phyloP scores from a whole-genome alignment of 2,329 filamentous ascomycete genomes.

The Ophiobolus disseminans region DNA sequence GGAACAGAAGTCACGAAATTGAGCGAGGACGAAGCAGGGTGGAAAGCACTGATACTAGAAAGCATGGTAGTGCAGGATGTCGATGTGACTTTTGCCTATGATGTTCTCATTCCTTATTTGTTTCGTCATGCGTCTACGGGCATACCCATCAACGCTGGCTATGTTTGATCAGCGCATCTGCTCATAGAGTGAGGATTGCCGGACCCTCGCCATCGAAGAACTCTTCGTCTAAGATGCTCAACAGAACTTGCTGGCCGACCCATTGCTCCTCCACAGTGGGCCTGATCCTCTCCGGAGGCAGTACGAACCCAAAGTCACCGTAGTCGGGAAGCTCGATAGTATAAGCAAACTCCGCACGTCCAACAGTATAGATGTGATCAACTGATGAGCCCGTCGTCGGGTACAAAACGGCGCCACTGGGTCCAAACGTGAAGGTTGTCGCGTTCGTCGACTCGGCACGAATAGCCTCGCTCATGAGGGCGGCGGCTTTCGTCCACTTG shows the following conservation, averaged over 20 bases:
- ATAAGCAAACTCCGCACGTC: constrained; percentile 52
- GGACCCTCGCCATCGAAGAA: constrained; percentile 39
- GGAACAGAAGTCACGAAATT: too few species aligned
- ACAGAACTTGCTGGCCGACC: constrained; percentile 45
- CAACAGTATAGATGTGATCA: constrained; percentile 53
- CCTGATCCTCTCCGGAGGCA: constrained; percentile 56
- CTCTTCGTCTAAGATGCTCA: constrained; percentile 31
- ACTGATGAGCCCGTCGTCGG: constrained; percentile 55
- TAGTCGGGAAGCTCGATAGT: constrained; percentile 58
- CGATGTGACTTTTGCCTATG: too few species aligned
- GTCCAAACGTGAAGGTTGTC: constrained; percentile 52
- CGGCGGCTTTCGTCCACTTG: constrained; percentile 59
- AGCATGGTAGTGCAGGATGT: too few species aligned
- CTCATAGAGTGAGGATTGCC: constrained; percentile 12
- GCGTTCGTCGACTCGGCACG: constrained; percentile 47
- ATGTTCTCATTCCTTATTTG: too few species aligned
- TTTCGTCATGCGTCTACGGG: too few species aligned
- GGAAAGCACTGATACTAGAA: too few species aligned
- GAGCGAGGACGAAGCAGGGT: too few species aligned
- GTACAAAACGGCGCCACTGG: constrained; percentile 67
- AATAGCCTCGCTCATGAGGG: constrained; percentile 58
- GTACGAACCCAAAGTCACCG: constrained; percentile 57
- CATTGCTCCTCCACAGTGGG: constrained; percentile 55
- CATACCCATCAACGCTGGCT: too few species aligned
- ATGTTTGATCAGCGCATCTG: too few species aligned